These are phyloP conservation scores for carrot (Daucus carota) DNA, from an alignment of 129 eudicot genomes.

Conservation along the genomic window DH1_v3.0 NC_030383.2:7643501-7644000, in stretches of 20 bases:
- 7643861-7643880: neutral
- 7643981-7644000: neutral
- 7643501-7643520: too few species aligned
- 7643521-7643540: too few species aligned
- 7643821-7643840: neutral
- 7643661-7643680: slow-evolving; percentile 50
- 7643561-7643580: neutral
- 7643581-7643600: slow-evolving; percentile 18
- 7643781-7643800: slow-evolving; percentile 34
- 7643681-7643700: slow-evolving; percentile 49
- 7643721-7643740: slow-evolving; percentile 33
- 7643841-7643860: neutral
- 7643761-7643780: slow-evolving; percentile 45
- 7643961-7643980: neutral
- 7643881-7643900: neutral
- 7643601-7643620: slow-evolving; percentile 66
- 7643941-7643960: neutral
- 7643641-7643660: slow-evolving; percentile 72
- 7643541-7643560: neutral
- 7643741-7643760: slow-evolving; percentile 30
- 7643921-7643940: too few species aligned
- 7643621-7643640: slow-evolving; percentile 72
- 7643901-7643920: neutral
- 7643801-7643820: neutral
- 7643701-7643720: slow-evolving; percentile 50